These are phyloP conservation scores for Selenicereus undatus DNA, from an alignment of 148 eudicot species.

Conservation along the genomic window DNA sequence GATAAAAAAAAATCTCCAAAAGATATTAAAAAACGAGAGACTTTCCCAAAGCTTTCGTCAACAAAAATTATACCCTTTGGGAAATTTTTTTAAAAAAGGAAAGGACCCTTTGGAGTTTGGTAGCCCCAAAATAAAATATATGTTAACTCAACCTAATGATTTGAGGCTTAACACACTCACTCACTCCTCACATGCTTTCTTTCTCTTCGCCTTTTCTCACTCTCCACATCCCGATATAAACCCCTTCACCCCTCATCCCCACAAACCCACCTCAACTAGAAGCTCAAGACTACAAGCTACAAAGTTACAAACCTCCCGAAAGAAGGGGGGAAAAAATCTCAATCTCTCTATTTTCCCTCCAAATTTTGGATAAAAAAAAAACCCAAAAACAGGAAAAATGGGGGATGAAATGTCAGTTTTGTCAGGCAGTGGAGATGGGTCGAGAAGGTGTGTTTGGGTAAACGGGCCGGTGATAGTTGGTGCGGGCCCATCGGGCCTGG, in stretches of 20 bases:
- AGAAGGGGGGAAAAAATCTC: conserved; percentile 1
- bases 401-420: conserved; percentile 9
- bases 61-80: conserved; percentile 9
- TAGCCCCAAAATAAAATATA: neutral
- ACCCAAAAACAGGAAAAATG: neutral
- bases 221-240: conserved; percentile 27
- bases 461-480: conserved; percentile 89
- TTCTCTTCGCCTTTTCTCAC: conserved; percentile 11
- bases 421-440: conserved; percentile 9
- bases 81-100: neutral
- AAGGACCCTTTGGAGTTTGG: neutral
- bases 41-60: neutral
- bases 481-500: conserved; percentile 86
- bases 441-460: conserved; percentile 57
- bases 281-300: conserved; percentile 15
- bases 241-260: conserved; percentile 1
- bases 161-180: conserved; percentile 5
- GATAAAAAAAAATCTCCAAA: neutral
- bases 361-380: no score
- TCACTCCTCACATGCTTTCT: conserved; percentile 28
- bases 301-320: neutral
- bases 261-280: neutral
- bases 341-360: neutral
- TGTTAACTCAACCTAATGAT: conserved; percentile 11
- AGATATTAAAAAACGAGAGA: neutral